These are phyloP conservation scores for Starmerella tilneyi DNA, from an alignment of 805 yeast species.

Conservation along the genomic window DNA sequence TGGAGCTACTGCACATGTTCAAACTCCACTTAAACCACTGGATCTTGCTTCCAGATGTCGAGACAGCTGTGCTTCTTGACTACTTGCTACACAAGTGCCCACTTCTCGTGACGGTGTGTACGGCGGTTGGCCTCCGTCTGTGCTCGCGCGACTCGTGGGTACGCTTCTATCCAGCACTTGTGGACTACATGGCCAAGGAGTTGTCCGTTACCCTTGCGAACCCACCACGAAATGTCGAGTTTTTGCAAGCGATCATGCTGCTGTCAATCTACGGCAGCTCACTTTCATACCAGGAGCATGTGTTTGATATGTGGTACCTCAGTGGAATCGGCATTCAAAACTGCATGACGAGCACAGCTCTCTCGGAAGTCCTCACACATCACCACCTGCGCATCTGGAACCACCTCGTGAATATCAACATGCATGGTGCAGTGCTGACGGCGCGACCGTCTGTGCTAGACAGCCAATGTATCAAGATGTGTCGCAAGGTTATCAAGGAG, in stretches of 20 bases:
- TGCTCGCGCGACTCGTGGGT: constrained; percentile 35
- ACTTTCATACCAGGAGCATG: constrained; percentile 42
- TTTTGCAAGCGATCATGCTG: constrained; percentile 57
- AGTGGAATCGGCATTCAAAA: constrained; percentile 57
- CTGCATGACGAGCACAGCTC: constrained; percentile 56
- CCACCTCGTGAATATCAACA: constrained; percentile 56
- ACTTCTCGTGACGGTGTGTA: constrained; percentile 53
- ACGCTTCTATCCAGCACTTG: constrained; percentile 37
- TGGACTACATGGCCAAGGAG: constrained; percentile 42
- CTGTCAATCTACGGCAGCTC: constrained; percentile 56
- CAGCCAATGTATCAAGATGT: constrained; percentile 47
- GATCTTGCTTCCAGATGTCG: constrained; percentile 56
- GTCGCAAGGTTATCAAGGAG: constrained; percentile 47
- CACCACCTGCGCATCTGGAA: constrained; percentile 60
- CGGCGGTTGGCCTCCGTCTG: constrained; percentile 52
- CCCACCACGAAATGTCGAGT: constrained; percentile 45
- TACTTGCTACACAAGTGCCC: constrained; percentile 44
- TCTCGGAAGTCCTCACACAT: constrained; percentile 53
- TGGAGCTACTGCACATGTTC: constrained; percentile 46
- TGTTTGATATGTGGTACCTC: constrained; percentile 60
- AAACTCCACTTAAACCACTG: constrained; percentile 63
- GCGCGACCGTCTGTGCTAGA: constrained; percentile 59
- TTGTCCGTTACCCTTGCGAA: constrained; percentile 37
- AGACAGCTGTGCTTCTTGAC: constrained; percentile 43
- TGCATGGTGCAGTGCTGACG: constrained; percentile 51